A percentile compares a stretch with the other conserved stretches of the same genome.
Conservation (phyloP, 306 rosid species). For the Castanea sativa region DNA sequence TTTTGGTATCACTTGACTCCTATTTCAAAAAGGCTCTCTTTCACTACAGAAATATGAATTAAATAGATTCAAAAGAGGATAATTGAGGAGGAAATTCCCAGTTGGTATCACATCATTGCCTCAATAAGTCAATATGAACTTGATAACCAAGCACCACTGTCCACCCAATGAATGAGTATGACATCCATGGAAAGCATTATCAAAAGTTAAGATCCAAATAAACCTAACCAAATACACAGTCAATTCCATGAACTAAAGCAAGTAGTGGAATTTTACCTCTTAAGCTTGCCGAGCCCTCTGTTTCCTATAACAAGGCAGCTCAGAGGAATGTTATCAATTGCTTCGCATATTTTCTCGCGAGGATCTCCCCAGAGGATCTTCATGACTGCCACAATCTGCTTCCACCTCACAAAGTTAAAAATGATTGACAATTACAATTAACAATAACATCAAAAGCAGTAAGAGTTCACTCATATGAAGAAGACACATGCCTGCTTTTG, state of each 20-base stretch:
- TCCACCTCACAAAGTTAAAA: constrained; percentile 5
- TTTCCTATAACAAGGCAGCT: constrained; percentile 59
- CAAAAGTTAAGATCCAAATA: neutral
- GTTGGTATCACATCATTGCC: neutral
- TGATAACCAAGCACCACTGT: neutral
- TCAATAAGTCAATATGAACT: neutral
- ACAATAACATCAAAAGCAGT: neutral
- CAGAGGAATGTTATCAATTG: constrained; percentile 55
- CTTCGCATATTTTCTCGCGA: constrained; percentile 66
- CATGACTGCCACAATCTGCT: constrained; percentile 56
- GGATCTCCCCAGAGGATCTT: constrained; percentile 79
- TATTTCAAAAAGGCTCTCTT: neutral
- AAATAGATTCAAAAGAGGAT: neutral
- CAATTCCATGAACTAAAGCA: neutral
- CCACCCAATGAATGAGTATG: too few relatives aligned
- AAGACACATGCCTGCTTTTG: constrained; percentile 48
- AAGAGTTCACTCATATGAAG: neutral
- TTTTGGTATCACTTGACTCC: neutral
- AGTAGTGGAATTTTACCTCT: constrained; percentile 36
- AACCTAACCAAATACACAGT: too few relatives aligned
- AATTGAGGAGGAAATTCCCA: neutral
- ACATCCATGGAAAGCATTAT: neutral
- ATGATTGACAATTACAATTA: neutral
- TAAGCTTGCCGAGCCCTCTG: constrained; percentile 78
- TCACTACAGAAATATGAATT: neutral